Conservation (phyloP, 2,329 filamentous ascomycete species). For the Leptographium lundbergii region DNA sequence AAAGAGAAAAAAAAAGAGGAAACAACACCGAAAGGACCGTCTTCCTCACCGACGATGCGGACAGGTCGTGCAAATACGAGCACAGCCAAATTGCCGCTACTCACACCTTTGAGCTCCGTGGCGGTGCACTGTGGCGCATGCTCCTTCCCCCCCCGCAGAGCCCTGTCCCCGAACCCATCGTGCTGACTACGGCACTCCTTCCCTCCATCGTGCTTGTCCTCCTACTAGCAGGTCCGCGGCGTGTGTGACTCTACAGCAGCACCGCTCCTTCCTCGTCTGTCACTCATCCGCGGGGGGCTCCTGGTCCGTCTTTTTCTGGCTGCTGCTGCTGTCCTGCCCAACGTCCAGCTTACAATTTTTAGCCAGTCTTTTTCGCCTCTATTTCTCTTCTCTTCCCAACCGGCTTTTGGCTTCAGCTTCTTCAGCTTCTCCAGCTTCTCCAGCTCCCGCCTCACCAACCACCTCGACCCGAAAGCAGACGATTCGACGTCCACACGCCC, state of each 20-base stretch:
- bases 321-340: not conserved
- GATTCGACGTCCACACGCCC: conserved; percentile 13
- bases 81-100: no score
- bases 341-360: conserved; percentile 7
- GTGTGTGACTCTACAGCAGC: no score
- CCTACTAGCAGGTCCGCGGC: no score
- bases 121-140: no score
- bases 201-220: no score
- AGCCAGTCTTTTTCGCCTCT: not conserved
- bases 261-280: not conserved
- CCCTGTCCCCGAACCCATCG: no score
- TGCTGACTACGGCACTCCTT: no score
- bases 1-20: not conserved
- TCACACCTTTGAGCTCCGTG: no score
- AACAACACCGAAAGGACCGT: no score
- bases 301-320: not conserved
- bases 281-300: not conserved
- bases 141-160: no score
- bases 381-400: not conserved
- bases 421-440: not conserved
- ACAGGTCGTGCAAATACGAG: no score
- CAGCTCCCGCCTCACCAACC: not conserved
- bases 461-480: not conserved
- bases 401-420: not conserved
- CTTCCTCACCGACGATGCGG: no score